Conservation (phyloP, 768 basidiomycete species). For the Galerina marginata region DNA sequence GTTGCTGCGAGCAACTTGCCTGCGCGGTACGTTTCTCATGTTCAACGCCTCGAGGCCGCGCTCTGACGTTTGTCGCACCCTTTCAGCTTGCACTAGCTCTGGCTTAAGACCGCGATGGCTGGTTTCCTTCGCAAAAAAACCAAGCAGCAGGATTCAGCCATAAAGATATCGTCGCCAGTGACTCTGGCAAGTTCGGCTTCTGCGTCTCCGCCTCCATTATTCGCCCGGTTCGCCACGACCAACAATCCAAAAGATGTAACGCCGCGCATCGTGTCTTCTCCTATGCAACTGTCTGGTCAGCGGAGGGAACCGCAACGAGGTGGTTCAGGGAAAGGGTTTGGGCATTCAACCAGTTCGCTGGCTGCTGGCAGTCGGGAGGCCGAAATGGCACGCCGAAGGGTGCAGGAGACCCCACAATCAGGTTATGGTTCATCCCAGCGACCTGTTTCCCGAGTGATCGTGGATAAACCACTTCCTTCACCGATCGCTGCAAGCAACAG, state of each 20-base stretch:
- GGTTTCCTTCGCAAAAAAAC: constrained; percentile 61
- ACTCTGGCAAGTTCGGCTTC: constrained; percentile 25
- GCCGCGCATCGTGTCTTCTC: constrained; percentile 41
- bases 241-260: constrained; percentile 16
- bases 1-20: constrained; percentile 2
- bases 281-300: constrained; percentile 40
- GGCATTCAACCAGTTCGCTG: constrained; percentile 21
- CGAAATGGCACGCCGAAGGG: constrained; percentile 13
- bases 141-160: constrained; percentile 35
- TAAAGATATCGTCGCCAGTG: constrained; percentile 19
- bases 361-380: constrained; percentile 23
- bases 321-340: constrained; percentile 16
- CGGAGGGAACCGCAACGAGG: constrained; percentile 21
- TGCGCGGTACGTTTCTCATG: constrained; percentile 21
- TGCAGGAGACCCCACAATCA: constrained; percentile 9
- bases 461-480: constrained; percentile 36
- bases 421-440: constrained; percentile 8
- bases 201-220: constrained; percentile 44
- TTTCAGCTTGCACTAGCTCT: not conserved
- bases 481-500: constrained; percentile 19
- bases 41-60: constrained; percentile 23
- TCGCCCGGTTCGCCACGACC: constrained; percentile 42
- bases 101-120: constrained; percentile 44
- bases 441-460: constrained; percentile 19
- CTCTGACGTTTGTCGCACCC: constrained; percentile 6